Evolutionary conservation across 441 rosid genomes (phyloP), one percentile per base, ranked within the genome.

Genomic region (Manihot esculenta): DNA sequence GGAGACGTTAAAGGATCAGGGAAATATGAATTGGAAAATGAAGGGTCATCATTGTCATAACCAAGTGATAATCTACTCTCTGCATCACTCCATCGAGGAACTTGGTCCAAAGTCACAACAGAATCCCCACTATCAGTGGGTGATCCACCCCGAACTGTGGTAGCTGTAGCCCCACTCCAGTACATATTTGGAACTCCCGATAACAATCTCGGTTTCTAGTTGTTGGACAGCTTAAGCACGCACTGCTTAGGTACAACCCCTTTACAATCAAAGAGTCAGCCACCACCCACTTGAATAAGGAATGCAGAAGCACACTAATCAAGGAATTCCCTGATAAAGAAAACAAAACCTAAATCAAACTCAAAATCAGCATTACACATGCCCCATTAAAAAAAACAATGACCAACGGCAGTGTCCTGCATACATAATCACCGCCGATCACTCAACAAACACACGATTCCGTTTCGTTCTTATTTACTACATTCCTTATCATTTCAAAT

Each of bases 81-180:
- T 26, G 87, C 88, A 83, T 93, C 97, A 82, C 85, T 85, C 98
- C 98, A 95, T 30, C 97, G 83, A 0, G 97, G 99, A 70, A 93
- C 88, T 77, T 95, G 99, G 81, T 95, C 97, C 79, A 95, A 81
- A 54, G 92, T 87, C 80, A 91, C 95, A 13, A 93, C 89, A 74
- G 84, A 81, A 78, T 91, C 94, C 69, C 70, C 93, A 63, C 82
- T 89, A 77, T 82, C 93, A 3, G 89, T 85, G 4, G 98, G 97
- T n/a, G 78, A 71, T 30, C 96, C 99, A 63, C 96, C 96, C 38
- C 85, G 82, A 63, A 87, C 73, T n/a, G 91, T 72, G 3, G 88
- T 65, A 3, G 87, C 86, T 30, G 98, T 76, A 66, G 94, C 82
- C 82, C 84, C 89, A 17, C 84, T 77, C 71, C 90, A 87, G 81